A percentile compares a stretch with the other conserved stretches of the same genome.
These are phyloP conservation scores for Parachaetomium inaequale DNA, from an alignment of 495 filamentous ascomycete species.

Conservation along the genomic window DNA sequence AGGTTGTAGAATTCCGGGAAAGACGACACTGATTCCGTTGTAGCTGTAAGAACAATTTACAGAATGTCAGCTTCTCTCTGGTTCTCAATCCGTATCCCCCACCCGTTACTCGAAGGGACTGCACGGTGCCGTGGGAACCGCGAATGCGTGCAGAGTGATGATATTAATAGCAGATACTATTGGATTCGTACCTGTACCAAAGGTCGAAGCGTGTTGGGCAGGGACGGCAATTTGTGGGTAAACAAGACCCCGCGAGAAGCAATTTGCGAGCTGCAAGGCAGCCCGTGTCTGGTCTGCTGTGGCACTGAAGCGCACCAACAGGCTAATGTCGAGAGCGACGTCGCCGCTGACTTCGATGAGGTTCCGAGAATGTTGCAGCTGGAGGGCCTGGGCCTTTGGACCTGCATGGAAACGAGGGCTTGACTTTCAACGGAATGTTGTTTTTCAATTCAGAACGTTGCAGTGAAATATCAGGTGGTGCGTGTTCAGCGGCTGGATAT, in stretches of 20 bases:
- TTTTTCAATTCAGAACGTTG: neutral
- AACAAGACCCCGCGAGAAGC: slow-evolving; percentile 8
- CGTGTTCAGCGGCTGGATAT: neutral
- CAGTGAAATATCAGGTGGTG: neutral
- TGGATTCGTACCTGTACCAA: neutral
- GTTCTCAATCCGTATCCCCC: neutral
- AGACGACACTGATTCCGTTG: neutral
- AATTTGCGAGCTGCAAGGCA: slow-evolving; percentile 12
- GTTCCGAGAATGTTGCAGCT: neutral
- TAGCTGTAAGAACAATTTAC: neutral
- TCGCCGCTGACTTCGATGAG: neutral
- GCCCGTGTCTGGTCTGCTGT: neutral
- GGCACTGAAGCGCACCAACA: neutral
- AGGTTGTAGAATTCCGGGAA: neutral
- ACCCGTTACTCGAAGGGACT: neutral
- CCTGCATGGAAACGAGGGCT: neutral
- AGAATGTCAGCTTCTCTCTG: neutral
- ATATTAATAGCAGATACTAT: slow-evolving; percentile 19
- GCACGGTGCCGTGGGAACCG: neutral
- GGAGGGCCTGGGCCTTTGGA: neutral
- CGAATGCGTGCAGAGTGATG: neutral
- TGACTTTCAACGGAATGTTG: neutral
- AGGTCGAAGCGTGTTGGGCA: neutral
- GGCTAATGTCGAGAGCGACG: slow-evolving; percentile 11
- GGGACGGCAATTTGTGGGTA: slow-evolving; percentile 18